Percentiles rank a stretch among this genome's conserved stretches.
Evolutionary conservation across 2,329 filamentous ascomycete genomes (phyloP).

Genomic region (Knoxdaviesia proteae): DNA sequence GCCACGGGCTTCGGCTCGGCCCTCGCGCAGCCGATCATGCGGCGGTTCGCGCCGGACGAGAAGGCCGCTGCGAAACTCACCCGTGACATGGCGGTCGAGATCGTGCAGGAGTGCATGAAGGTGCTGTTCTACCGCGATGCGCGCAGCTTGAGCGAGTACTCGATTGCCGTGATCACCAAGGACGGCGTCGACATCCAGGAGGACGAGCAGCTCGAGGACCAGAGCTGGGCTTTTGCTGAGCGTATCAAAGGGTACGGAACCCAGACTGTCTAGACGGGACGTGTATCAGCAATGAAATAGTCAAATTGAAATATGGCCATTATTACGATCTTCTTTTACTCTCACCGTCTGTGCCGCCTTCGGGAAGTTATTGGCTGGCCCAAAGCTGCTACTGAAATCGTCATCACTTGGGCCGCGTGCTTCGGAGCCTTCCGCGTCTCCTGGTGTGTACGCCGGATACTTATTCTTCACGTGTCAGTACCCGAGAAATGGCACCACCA

Average conservation of each 20-base stretch:
- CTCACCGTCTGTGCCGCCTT: too few species aligned
- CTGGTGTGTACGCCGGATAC: too few species aligned
- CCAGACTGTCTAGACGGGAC: constrained; percentile 35
- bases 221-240: constrained; percentile 98
- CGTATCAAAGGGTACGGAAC: constrained; percentile 88
- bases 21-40: constrained; percentile 80
- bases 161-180: constrained; percentile 73
- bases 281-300: too few species aligned
- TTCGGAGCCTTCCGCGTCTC: too few species aligned
- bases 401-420: too few species aligned
- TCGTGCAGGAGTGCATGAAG: constrained; percentile 91
- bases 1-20: constrained; percentile 89
- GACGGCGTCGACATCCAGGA: constrained; percentile 73
- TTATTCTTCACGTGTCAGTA: too few species aligned
- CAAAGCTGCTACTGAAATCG: too few species aligned
- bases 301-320: too few species aligned
- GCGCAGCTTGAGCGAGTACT: constrained; percentile 77
- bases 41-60: constrained; percentile 68
- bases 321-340: too few species aligned
- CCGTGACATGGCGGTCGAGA: constrained; percentile 57
- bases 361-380: too few species aligned
- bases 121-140: constrained; percentile 95
- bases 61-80: constrained; percentile 49
- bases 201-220: constrained; percentile 71
- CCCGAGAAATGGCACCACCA: too few species aligned